phyloP scores from a whole-genome alignment of 2,329 filamentous ascomycete species.

The Fusarium sp. region DNA sequence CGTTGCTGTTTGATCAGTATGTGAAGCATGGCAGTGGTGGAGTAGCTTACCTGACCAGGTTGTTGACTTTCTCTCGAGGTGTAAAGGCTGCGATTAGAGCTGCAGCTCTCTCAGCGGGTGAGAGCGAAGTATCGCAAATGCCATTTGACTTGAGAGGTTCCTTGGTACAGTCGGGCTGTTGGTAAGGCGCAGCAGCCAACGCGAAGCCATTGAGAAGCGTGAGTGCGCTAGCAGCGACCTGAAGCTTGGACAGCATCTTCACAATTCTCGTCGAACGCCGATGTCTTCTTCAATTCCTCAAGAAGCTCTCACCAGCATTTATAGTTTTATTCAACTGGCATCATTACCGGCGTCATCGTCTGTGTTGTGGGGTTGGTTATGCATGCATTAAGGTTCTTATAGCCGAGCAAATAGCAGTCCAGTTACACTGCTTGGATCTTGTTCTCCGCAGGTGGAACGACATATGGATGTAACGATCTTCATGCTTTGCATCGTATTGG shows the following conservation, averaged over 20 bases:
- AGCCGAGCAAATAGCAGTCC: slow-evolving; percentile 2
- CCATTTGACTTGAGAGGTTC: slow-evolving; percentile 2
- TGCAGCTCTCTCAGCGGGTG: neutral
- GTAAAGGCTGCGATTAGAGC: neutral
- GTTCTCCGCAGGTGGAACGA: neutral
- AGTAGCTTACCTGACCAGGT: neutral
- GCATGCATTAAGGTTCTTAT: neutral
- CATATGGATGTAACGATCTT: neutral
- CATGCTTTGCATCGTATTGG: neutral
- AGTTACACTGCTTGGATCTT: neutral
- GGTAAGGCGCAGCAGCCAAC: neutral
- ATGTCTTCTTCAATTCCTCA: too few relatives aligned
- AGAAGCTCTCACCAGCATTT: too few relatives aligned
- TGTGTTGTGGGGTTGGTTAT: neutral
- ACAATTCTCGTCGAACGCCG: too few relatives aligned
- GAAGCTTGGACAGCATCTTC: neutral
- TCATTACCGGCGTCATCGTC: accelerated
- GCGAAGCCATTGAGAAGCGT: neutral
- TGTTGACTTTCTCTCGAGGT: neutral
- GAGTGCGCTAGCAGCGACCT: neutral
- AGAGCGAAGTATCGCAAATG: neutral
- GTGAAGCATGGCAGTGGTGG: accelerated
- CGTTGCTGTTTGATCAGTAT: neutral
- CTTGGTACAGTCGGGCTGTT: neutral
- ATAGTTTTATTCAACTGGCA: too few relatives aligned